A percentile compares a stretch with the other conserved stretches of the same genome.
Conservation (phyloP, 345 rosid genomes). For the Geranium brycei region DNA sequence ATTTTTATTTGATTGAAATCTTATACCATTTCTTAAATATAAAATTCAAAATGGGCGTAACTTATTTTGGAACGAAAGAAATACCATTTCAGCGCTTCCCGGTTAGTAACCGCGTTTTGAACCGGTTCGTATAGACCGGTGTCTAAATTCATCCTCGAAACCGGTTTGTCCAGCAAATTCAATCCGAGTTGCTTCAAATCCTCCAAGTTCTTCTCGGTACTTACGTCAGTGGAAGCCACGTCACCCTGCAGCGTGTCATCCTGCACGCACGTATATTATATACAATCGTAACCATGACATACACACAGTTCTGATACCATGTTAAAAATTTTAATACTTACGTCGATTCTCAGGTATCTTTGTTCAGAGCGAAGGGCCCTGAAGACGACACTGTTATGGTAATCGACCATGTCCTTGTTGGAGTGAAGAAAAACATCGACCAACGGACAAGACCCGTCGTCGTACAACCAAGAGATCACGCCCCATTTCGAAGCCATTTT, state of each 20-base stretch:
- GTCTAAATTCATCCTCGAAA: conserved; percentile 27
- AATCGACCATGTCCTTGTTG: conserved; percentile 48
- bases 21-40: no score
- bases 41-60: no score
- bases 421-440: conserved; percentile 36
- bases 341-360: conserved; percentile 56
- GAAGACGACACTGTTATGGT: conserved; percentile 36
- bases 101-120: conserved; percentile 33
- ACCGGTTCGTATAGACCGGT: conserved; percentile 43
- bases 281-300: no score
- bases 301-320: neutral
- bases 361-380: conserved; percentile 40
- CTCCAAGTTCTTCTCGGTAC: conserved; percentile 40
- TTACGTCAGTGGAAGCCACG: conserved; percentile 26
- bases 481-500: conserved; percentile 57
- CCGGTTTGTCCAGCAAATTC: conserved; percentile 26
- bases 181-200: conserved; percentile 38
- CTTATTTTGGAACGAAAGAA: no score
- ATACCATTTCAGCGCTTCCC: conserved; percentile 46
- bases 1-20: no score
- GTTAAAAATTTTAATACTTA: conserved; percentile 14
- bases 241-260: conserved; percentile 40
- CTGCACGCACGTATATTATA: conserved; percentile 5
- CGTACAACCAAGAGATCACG: conserved; percentile 36
- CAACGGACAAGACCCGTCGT: conserved; percentile 39